Evolutionary conservation across 345 rosid species (phyloP), one percentile per base, ranked within the genome.

Genomic region (Gossypium anomalum): DNA sequence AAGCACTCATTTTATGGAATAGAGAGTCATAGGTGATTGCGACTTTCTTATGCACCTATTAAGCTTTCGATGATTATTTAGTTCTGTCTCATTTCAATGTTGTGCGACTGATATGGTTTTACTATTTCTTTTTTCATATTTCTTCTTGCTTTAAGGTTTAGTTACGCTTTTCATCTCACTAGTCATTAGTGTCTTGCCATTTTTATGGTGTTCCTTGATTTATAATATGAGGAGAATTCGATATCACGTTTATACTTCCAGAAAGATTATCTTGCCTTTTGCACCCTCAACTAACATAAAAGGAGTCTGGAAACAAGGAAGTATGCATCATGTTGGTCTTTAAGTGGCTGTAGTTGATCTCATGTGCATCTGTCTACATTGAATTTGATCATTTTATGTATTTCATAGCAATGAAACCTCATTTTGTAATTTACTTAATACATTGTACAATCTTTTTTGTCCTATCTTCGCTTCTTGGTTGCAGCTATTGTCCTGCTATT

Each of bases 1-100:
- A 95, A 95, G 90, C 97, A 95, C 81, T 90, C 98, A 17, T 95
- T 95, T 81, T 93, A 95, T 81, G 99, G 98, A 78, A 95, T 95
- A 62, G 99, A 95, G 84, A 95, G 99, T 82, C 99, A 95, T 80
- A 93, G 99, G 99, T 95, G 74, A 80, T 60, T 62, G 22, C 72
- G 38, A 44, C 29, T 68, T 80, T 29, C 27, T 55, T 60, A 38
- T 45, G 57, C 58, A 57, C 67, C 58, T 19, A 15, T 23, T 22
- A 23, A 60, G 48, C 52, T 23, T 62, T 71, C 41, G 65, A 34
- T 75, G 5, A 49, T 56, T 67, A 58, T 77, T 41, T 38, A 49
- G 43, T 49, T 68, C 0, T 23, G 25, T 25, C 19, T 13, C 23
- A 14, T 44, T 47, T 67, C 41, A 48, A 25, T 25, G 57, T 67